Percentiles rank a stretch among this genome's conserved stretches.
Conservation (phyloP, 306 rosid genomes). For the Cucumis cinereus region DNA sequence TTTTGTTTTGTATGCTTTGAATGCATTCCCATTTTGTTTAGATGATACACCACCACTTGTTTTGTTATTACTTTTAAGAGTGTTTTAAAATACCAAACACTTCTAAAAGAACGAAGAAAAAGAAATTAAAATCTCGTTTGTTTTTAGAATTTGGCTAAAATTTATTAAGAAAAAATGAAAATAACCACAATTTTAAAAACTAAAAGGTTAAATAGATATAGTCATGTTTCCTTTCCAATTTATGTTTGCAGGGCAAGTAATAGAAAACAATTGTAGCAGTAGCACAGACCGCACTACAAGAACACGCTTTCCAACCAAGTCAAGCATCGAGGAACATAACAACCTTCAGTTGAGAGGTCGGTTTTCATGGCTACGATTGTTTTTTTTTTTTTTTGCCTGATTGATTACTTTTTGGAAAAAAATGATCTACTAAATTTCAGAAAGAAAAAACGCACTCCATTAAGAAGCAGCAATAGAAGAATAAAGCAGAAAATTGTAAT, state of each 20-base stretch:
- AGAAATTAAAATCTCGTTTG: too few relatives aligned
- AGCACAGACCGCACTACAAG: constrained; percentile 51
- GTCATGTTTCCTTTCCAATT: neutral
- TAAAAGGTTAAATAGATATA: too few relatives aligned
- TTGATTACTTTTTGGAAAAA: neutral
- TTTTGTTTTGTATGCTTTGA: neutral
- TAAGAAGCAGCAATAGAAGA: neutral
- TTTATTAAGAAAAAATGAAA: too few relatives aligned
- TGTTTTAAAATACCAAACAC: too few relatives aligned
- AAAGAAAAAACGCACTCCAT: neutral
- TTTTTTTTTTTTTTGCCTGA: neutral
- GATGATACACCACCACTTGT: too few relatives aligned
- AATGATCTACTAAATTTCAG: neutral
- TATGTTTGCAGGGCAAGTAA: constrained; percentile 33
- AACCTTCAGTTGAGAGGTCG: constrained; percentile 56
- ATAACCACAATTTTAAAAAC: too few relatives aligned
- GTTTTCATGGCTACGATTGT: neutral
- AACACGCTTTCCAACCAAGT: constrained; percentile 30
- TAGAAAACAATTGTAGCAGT: constrained; percentile 54
- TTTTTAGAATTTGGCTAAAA: too few relatives aligned
- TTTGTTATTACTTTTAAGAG: too few relatives aligned
- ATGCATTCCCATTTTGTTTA: neutral
- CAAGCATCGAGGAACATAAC: constrained; percentile 36
- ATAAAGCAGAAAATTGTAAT: neutral
- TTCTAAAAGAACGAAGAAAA: too few relatives aligned